Evolutionary conservation across 805 yeast genomes (phyloP), one percentile per base, ranked within the genome.

Genomic region (Sporopachydermia lactativora): DNA sequence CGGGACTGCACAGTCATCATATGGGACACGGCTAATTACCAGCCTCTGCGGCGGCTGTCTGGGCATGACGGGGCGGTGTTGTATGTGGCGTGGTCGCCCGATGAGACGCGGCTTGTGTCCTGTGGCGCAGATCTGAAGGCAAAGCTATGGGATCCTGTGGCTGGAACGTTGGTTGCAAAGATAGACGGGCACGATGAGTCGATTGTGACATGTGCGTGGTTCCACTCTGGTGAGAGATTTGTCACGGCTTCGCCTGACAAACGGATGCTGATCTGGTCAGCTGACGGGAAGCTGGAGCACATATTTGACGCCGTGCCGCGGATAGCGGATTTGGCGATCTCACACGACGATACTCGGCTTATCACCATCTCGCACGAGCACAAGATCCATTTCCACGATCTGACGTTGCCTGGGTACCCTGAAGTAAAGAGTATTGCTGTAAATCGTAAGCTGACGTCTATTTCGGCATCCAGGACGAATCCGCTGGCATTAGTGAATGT

Each of bases 161-260:
- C 60, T 4, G 74, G 64, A 40, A 54, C 42, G 50, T 52, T 42
- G 40, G 42, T 39, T 14, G 43, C n/a, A 46, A 52, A 38, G 37
- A 44, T 46, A 43, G 49, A 31, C 8, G 45, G 42, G 13, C 57
- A 43, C 37, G 42, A 42, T 2, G 57, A 60, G 49, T 45, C 53
- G 31, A 49, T 66, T 49, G 35, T 57, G 65, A 62, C 78, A 18
- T 75, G 86, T 47, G 88, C 77, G 46, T 86, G 89, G 74, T 59
- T 80, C 39, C 82, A 80, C 3, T 60, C 66, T 38, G 64, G 67
- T 14, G 60, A 61, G 34, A 59, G 68, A 40, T 77, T 85, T 48
- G 66, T 81, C 3, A 65, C 82, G 15, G 89, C 94, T 0, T 76
- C 88, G 0, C 86, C 88, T 0, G 95, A 82, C 53, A 75, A 77